A percentile compares a stretch with the other conserved stretches of the same genome.
Evolutionary conservation across 2,329 filamentous ascomycete genomes (phyloP).

Genomic region (Madurella mycetomatis): DNA sequence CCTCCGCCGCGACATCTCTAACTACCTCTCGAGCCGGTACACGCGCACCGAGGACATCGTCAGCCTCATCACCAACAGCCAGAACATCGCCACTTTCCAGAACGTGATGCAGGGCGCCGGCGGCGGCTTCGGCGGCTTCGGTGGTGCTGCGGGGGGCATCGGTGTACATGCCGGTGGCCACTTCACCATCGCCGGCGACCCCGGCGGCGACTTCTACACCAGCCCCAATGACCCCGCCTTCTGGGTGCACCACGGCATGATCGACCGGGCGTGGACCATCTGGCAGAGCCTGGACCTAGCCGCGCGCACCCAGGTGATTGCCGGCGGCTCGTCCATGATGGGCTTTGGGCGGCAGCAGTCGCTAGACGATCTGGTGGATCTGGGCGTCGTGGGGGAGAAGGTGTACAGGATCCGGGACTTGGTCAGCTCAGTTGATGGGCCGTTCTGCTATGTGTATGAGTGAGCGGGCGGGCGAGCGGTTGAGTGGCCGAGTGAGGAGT

Average conservation of each 20-base stretch:
- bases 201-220: conserved; percentile 37
- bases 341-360: conserved; percentile 22
- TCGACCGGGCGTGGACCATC: conserved; percentile 30
- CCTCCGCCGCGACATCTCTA: conserved; percentile 40
- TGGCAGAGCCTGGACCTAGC: conserved; percentile 31
- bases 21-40: conserved; percentile 28
- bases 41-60: conserved; percentile 29
- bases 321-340: conserved; percentile 30
- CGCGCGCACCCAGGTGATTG: conserved; percentile 26
- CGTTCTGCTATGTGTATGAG: conserved; percentile 29
- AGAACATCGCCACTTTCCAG: conserved; percentile 41
- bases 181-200: conserved; percentile 37
- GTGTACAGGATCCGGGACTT: conserved; percentile 26
- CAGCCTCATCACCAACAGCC: conserved; percentile 35
- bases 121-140: conserved; percentile 12
- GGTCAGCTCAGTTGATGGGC: conserved; percentile 26
- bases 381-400: conserved; percentile 24
- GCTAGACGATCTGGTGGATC: conserved; percentile 27
- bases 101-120: conserved; percentile 38
- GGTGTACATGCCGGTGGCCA: conserved; percentile 32
- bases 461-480: conserved; percentile 2
- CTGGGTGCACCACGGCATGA: conserved; percentile 30
- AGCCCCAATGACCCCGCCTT: conserved; percentile 35
- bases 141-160: conserved; percentile 24
- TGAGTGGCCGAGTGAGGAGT: too few relatives aligned